phyloP scores from a whole-genome alignment of 257 asterid genomes.

The Pogostemon cablin region DNA sequence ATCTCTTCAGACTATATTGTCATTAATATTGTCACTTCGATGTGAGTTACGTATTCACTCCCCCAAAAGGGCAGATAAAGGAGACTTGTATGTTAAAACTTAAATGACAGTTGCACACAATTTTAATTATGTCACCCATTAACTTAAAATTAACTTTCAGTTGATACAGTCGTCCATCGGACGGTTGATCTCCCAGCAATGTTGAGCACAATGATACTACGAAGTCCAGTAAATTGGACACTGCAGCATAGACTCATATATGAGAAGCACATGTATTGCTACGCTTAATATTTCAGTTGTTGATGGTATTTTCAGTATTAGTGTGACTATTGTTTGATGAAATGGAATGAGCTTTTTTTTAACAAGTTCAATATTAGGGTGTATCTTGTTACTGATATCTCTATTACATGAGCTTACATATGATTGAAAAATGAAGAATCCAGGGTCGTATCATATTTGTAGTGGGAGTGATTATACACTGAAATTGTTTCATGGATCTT shows the following conservation, averaged over 20 bases:
- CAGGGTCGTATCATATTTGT: not conserved
- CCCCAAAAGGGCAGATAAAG: constrained; percentile 71
- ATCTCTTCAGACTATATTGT: constrained; percentile 2
- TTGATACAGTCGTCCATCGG: constrained; percentile 59
- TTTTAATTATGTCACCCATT: constrained; percentile 2
- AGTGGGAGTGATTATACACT: not conserved
- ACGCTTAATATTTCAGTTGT: not conserved
- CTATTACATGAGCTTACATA: not conserved
- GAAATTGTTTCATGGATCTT: not conserved
- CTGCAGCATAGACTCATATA: constrained; percentile 72
- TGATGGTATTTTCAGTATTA: not conserved
- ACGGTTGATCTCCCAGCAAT: constrained; percentile 45
- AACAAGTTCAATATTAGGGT: not conserved
- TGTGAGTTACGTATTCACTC: constrained; percentile 35
- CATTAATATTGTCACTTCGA: constrained; percentile 1
- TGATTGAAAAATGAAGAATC: constrained; percentile 16
- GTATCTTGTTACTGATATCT: not conserved
- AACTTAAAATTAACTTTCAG: constrained; percentile 29
- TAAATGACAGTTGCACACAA: constrained; percentile 2
- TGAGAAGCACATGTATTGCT: constrained; percentile 76
- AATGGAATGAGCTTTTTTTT: not conserved
- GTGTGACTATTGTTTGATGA: not conserved
- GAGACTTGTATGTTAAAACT: constrained; percentile 56
- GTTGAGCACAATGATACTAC: constrained; percentile 46
- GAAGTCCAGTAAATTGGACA: constrained; percentile 75